Evolutionary conservation across 768 basidiomycete species (phyloP), one percentile per base, ranked within the genome.

Genomic region (Cystofilobasidium capitatum): DNA sequence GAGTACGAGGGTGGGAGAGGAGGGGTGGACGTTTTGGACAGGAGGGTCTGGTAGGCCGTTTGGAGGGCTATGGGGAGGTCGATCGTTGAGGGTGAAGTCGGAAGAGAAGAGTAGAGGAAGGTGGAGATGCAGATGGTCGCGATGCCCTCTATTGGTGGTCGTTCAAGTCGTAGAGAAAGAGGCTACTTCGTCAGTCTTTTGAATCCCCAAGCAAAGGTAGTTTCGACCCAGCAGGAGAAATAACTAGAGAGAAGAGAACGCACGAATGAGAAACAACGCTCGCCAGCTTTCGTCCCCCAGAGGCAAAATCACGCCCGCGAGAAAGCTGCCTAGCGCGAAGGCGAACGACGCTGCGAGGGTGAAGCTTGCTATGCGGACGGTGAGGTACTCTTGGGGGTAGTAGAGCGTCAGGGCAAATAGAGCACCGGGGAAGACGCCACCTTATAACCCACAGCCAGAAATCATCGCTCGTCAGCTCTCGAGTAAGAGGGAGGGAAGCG

Each of bases 401-500:
- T 51, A 69, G 29, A 61, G 33, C n/a, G 68, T 69, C 20, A 69
- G 63, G 22, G 62, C 45, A 37, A 37, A 60, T 6, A 69, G 62
- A 17, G 63, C 57, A 6, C 68, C 68, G 16, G 68, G 68, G 35
- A 69, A 69, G 24, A 69, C 68, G 45, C 68, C 68, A 45, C 68
- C 63, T 62, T 42, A 20, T 42, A 10, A 42, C 40, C 40, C 10
- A 42, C 40, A 42, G 40, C 40, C 40, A 42, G 10, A 42, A 10
- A 10, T 10, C 40, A 42, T 20, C 40, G 40, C 40, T 42, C 40
- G 40, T 42, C 40, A 42, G 40, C 40, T 42, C 20, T 42, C 20
- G 40, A 26, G 42, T 17, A 60, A 29, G 37, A 42, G 17, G 44
- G 35, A n/a, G 47, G 47, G 20, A 33, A 40, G 40, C 35, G 13